A percentile compares a stretch with the other conserved stretches of the same genome.
Evolutionary conservation across 1,284 basidiomycete species (phyloP).

Genomic region (Moesziomyces parantarcticus): DNA sequence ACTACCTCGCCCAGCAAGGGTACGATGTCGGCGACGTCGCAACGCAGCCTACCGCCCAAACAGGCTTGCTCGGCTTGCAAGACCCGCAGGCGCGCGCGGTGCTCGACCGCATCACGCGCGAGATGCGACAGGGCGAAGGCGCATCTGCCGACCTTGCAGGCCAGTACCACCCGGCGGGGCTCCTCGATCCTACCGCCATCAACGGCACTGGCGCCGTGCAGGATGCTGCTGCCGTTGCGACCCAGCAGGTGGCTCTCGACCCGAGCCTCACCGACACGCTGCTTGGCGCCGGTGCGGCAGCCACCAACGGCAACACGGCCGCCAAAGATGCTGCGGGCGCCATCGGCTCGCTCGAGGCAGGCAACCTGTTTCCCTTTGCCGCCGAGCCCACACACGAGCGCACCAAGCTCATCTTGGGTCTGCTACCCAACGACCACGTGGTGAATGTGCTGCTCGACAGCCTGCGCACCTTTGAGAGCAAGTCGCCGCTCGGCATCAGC

Average conservation of each 20-base stretch:
- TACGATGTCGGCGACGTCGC: conserved; percentile 23
- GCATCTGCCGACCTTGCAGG: conserved; percentile 10
- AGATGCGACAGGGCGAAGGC: conserved; percentile 37
- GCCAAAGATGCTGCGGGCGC: conserved; percentile 13
- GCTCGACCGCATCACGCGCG: conserved; percentile 55
- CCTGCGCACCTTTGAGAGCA: conserved; percentile 53
- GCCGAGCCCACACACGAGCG: conserved; percentile 26
- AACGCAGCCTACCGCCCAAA: conserved; percentile 5
- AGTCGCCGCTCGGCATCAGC: conserved; percentile 52
- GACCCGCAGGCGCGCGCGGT: conserved; percentile 51
- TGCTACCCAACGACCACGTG: conserved; percentile 57
- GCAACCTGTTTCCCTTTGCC: conserved; percentile 30
- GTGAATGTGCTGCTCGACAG: conserved; percentile 58
- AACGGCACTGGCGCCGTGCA: conserved; percentile 5
- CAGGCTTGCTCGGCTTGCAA: conserved; percentile 38
- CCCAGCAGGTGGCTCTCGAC: conserved; percentile 14
- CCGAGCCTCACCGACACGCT: conserved; percentile 11
- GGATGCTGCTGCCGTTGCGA: conserved; percentile 14
- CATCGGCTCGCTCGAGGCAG: conserved; percentile 18
- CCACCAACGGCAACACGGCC: conserved; percentile 2
- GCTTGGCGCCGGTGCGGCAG: conserved; percentile 3
- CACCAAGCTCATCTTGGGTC: conserved; percentile 50
- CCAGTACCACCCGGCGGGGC: conserved; percentile 1
- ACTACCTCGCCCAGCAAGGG: conserved; percentile 40
- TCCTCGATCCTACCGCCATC: background rate